Evolutionary conservation across 805 yeast genomes (phyloP), one percentile per base, ranked within the genome.

Genomic region (Naumovozyma castellii): DNA sequence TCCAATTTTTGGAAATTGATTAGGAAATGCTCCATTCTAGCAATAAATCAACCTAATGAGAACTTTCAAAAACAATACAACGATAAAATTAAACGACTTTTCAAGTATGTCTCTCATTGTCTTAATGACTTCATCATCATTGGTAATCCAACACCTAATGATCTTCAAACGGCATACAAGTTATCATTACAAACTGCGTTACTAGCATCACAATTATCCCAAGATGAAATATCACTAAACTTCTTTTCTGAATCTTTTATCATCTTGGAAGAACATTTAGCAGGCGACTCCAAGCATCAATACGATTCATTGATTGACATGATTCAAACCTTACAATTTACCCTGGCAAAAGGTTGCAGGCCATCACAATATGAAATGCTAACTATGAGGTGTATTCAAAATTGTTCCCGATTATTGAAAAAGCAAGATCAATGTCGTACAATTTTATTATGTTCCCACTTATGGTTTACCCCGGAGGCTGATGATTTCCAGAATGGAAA

Each of bases 351-450:
- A 54, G 52, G 17, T 42, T 25, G 4, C 22, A 32, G 10, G 13
- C 18, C 2, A 17, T 41, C 44, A 4, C 40, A 44, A 17, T 88
- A 84, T 61, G 92, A 85, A 49, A 73, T 76, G 4, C 66, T 88
- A 47, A 84, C 86, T 36, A 81, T 92, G 14, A 83, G 86, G 57
- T 73, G 87, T 35, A 84, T 95, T 1, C 64, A 86, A 32, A 83
- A 85, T 51, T 94, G 94, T 5, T 84, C 94, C n/a, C 84, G 84
- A 57, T 69, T 90, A 38, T 68, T 88, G 53, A 85, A 85, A 58
- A 88, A 88, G 59, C 85, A 90, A 27, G 96, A 88, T 53, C 97
- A 90, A 59, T 87, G 96, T 58, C 74, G 96, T n/a, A 80, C 95
- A 0, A 92, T 57, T 4, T 84, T 81, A 56, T 63, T 74, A 37